Evolutionary conservation across 148 eudicot genomes (phyloP).

Genomic region (Limonium bicolor): DNA sequence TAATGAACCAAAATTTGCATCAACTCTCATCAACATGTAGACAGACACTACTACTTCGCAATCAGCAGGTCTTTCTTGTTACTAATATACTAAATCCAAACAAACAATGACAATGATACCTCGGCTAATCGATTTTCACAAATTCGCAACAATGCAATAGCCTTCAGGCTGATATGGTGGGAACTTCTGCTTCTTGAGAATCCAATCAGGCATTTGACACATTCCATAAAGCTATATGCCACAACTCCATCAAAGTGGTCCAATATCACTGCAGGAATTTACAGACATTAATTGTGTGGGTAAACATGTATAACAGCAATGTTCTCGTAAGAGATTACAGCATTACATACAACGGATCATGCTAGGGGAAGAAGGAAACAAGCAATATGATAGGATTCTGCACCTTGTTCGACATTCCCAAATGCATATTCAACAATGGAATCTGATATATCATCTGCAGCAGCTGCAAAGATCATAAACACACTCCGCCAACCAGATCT

Average conservation of each 20-base stretch:
- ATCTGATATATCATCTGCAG: slow-evolving; percentile 94
- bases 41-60: slow-evolving; percentile 98
- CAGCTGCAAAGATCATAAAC: slow-evolving; percentile 96
- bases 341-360: too few species aligned
- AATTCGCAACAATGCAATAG: slow-evolving; percentile 91
- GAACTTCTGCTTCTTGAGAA: slow-evolving; percentile 95
- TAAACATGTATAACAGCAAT: too few species aligned
- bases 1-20: slow-evolving; percentile 33
- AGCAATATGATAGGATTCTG: too few species aligned
- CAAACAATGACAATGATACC: too few species aligned
- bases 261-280: slow-evolving; percentile 57
- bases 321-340: too few species aligned
- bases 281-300: too few species aligned
- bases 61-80: too few species aligned
- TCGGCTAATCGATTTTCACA: slow-evolving; percentile 99
- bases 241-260: slow-evolving; percentile 98
- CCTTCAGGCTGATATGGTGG: slow-evolving; percentile 93
- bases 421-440: slow-evolving; percentile 95
- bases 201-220: slow-evolving; percentile 96
- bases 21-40: slow-evolving; percentile 78
- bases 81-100: too few species aligned
- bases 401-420: slow-evolving; percentile 98
- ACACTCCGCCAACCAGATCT: slow-evolving; percentile 99
- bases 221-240: slow-evolving; percentile 98
- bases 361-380: too few species aligned